phyloP scores from a whole-genome alignment of 2,329 filamentous ascomycete genomes.

The Periconia sp. region DNA sequence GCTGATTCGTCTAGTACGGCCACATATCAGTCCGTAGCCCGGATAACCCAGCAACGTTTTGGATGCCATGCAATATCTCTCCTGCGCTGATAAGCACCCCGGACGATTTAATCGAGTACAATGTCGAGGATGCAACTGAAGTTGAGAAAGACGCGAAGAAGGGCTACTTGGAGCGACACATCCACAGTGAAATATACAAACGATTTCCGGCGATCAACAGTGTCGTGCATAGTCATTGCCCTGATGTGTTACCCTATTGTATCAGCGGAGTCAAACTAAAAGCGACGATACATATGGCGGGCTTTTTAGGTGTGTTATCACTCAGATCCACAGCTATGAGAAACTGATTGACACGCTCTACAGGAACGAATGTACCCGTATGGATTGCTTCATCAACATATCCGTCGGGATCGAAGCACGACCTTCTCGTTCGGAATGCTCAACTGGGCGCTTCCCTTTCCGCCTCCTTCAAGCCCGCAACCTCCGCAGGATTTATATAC shows the following conservation, averaged over 20 bases:
- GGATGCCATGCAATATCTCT: constrained; percentile 47
- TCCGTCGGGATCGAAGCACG: constrained; percentile 31
- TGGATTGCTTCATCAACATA: constrained; percentile 38
- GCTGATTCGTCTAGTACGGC: constrained; percentile 42
- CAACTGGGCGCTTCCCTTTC: constrained; percentile 39
- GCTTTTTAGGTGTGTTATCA: constrained; percentile 41
- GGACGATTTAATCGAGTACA: constrained; percentile 49
- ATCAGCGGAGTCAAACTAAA: constrained; percentile 45
- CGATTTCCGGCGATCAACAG: constrained; percentile 46
- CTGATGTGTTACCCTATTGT: constrained; percentile 47
- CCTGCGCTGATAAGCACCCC: constrained; percentile 46
- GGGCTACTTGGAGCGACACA: constrained; percentile 47
- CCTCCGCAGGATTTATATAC: constrained; percentile 41
- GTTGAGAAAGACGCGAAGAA: constrained; percentile 37
- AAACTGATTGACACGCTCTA: neutral
- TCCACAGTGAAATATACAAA: constrained; percentile 51
- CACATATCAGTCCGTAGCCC: constrained; percentile 58
- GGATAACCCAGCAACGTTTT: constrained; percentile 49
- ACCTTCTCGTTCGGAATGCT: constrained; percentile 37
- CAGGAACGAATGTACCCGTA: constrained; percentile 38
- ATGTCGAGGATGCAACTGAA: constrained; percentile 43
- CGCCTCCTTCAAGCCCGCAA: constrained; percentile 40
- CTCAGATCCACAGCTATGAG: neutral
- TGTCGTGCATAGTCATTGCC: constrained; percentile 48
- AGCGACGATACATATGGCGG: constrained; percentile 46